Evolutionary conservation across 2,329 filamentous ascomycete species (phyloP).

Genomic region (Stenocarpella maydis): DNA sequence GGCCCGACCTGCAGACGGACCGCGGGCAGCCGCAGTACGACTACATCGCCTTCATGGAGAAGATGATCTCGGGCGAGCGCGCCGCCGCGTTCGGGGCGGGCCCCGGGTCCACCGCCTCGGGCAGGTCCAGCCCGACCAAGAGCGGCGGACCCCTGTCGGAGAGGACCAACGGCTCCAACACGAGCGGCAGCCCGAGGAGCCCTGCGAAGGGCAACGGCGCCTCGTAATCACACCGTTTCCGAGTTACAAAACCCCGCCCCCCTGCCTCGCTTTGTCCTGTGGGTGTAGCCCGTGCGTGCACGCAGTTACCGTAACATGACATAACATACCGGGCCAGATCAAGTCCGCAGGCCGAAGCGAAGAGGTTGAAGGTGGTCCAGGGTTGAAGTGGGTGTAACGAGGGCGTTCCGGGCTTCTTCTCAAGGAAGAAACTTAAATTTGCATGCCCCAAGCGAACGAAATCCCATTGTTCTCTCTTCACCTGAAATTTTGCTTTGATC

Average conservation of each 20-base stretch:
- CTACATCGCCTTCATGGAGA: slow-evolving; percentile 97
- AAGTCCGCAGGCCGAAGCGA: slow-evolving; percentile 47
- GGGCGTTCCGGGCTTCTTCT: slow-evolving; percentile 5
- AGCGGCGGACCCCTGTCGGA: slow-evolving; percentile 37
- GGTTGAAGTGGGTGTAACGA: neutral
- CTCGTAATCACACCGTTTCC: slow-evolving; percentile 34
- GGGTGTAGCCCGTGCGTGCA: slow-evolving; percentile 16
- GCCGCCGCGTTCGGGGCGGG: slow-evolving; percentile 33
- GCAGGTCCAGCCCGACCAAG: slow-evolving; percentile 35
- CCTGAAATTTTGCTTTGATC: neutral
- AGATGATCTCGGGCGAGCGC: slow-evolving; percentile 65
- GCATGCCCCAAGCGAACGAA: slow-evolving; percentile 23
- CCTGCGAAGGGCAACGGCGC: slow-evolving; percentile 47
- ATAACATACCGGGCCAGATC: slow-evolving; percentile 44
- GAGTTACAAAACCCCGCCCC: neutral
- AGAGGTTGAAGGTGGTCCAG: neutral
- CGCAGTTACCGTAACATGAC: slow-evolving; percentile 12
- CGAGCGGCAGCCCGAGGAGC: slow-evolving; percentile 47
- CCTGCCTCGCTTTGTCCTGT: neutral
- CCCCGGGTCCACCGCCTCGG: slow-evolving; percentile 24
- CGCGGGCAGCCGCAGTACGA: slow-evolving; percentile 88
- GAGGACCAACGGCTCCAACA: slow-evolving; percentile 39
- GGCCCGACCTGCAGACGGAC: slow-evolving; percentile 87
- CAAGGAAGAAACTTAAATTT: slow-evolving; percentile 4
- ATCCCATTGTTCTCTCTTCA: slow-evolving; percentile 12